Percentiles rank a stretch among this genome's conserved stretches.
phyloP scores from a whole-genome alignment of 2,329 filamentous ascomycete genomes.

The Colletotrichum lini region DNA sequence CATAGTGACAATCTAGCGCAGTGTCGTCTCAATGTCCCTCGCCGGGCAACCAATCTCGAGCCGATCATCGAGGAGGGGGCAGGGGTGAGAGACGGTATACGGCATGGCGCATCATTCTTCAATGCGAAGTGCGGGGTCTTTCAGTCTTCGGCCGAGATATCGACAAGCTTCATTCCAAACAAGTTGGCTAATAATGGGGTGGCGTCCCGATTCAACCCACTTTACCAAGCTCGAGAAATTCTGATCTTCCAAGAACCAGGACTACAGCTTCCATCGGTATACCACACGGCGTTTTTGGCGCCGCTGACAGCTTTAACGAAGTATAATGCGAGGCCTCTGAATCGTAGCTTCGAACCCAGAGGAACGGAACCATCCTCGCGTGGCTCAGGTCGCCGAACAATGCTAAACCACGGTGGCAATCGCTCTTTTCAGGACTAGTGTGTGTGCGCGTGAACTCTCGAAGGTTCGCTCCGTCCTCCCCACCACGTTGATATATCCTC shows the following conservation, averaged over 20 bases:
- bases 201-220: not conserved
- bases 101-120: not conserved
- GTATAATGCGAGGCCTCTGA: not conserved
- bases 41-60: not conserved
- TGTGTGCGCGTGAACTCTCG: not conserved
- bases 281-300: not conserved
- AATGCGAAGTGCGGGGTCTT: slow-evolving; percentile 33
- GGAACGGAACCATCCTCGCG: slow-evolving; percentile 18
- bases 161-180: not conserved
- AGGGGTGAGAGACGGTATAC: not conserved
- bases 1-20: slow-evolving; percentile 14
- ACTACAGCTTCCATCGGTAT: not conserved
- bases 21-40: slow-evolving; percentile 7
- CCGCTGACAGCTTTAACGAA: not conserved
- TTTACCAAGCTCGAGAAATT: not conserved
- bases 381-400: slow-evolving; percentile 18
- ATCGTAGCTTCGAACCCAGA: not conserved
- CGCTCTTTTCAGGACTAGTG: slow-evolving; percentile 19
- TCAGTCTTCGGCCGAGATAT: slow-evolving; percentile 4
- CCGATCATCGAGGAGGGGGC: not conserved
- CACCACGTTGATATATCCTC: slow-evolving; percentile 17
- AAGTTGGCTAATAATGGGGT: not conserved
- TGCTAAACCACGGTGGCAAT: not conserved
- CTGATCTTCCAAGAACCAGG: not conserved
- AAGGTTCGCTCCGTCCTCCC: slow-evolving; percentile 2